Conservation (phyloP, 805 yeast genomes). For the Kurtzmaniella cleridarum region DNA sequence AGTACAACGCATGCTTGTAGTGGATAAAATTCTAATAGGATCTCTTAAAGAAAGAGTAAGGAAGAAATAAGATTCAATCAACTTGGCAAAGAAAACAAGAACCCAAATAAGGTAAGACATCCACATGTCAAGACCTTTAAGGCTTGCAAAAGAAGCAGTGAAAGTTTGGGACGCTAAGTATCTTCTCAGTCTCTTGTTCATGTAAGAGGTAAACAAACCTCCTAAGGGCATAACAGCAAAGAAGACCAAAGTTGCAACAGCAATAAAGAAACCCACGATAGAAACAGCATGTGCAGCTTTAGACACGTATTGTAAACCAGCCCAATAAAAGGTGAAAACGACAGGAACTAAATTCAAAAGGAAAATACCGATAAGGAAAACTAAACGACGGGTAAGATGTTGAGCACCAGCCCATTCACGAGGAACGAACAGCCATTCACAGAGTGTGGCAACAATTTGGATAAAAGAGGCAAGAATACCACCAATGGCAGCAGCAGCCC, state of each 20-base stretch:
- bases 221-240: slow-evolving; percentile 95
- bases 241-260: slow-evolving; percentile 76
- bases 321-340: slow-evolving; percentile 78
- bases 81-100: slow-evolving; percentile 84
- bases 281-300: slow-evolving; percentile 73
- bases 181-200: slow-evolving; percentile 80
- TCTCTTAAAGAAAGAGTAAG: slow-evolving; percentile 86
- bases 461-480: slow-evolving; percentile 81
- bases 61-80: slow-evolving; percentile 86
- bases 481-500: slow-evolving; percentile 92
- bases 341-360: slow-evolving; percentile 78
- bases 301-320: slow-evolving; percentile 61
- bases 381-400: slow-evolving; percentile 82
- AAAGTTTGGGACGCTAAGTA: slow-evolving; percentile 93
- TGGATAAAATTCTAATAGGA: slow-evolving; percentile 86
- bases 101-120: slow-evolving; percentile 91
- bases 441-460: slow-evolving; percentile 80
- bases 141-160: slow-evolving; percentile 82
- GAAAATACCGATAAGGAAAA: slow-evolving; percentile 64
- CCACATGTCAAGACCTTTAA: slow-evolving; percentile 90
- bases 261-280: slow-evolving; percentile 84
- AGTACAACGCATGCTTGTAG: slow-evolving; percentile 84
- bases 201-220: slow-evolving; percentile 88
- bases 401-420: slow-evolving; percentile 99
- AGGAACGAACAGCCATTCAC: slow-evolving; percentile 96